Conservation (phyloP, 176 grass and related monocot genomes). For the Aechmea fasciata region DNA sequence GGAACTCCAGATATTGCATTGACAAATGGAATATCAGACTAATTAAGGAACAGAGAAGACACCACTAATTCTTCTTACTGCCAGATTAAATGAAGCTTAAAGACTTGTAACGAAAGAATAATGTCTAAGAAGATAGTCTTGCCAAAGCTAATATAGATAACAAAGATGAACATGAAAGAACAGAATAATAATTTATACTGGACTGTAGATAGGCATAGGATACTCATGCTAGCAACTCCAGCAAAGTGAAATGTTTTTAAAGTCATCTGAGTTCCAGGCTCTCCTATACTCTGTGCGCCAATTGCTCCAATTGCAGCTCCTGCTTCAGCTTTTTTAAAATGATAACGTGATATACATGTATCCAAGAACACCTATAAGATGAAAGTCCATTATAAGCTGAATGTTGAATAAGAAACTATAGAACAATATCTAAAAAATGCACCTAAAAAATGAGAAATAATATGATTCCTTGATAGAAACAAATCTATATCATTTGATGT, state of each 20-base stretch:
- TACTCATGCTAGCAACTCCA: slow-evolving; percentile 99
- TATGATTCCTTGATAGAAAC: background rate
- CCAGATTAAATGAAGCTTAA: background rate
- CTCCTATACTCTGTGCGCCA: slow-evolving; percentile 96
- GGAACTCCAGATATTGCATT: too few relatives aligned
- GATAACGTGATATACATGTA: slow-evolving; percentile 88
- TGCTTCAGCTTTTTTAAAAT: slow-evolving; percentile 73
- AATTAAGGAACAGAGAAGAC: too few relatives aligned
- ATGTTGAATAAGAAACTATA: background rate
- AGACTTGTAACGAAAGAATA: background rate
- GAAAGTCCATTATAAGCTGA: background rate
- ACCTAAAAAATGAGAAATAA: background rate
- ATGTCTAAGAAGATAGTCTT: background rate
- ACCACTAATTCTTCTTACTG: background rate
- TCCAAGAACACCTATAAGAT: slow-evolving; percentile 74
- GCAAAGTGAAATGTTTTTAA: slow-evolving; percentile 98
- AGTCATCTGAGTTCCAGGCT: slow-evolving; percentile 97
- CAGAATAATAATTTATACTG: slow-evolving; percentile 12
- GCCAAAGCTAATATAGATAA: background rate
- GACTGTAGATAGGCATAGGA: slow-evolving; percentile 29
- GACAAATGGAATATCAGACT: too few relatives aligned
- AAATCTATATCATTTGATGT: too few relatives aligned
- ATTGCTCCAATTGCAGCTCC: slow-evolving; percentile 90
- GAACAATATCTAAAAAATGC: background rate
- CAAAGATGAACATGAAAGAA: background rate